A percentile compares a stretch with the other conserved stretches of the same genome.
These are phyloP conservation scores for Candida sp. DNA, from an alignment of 1,139 yeast species.

Conservation along the genomic window DNA sequence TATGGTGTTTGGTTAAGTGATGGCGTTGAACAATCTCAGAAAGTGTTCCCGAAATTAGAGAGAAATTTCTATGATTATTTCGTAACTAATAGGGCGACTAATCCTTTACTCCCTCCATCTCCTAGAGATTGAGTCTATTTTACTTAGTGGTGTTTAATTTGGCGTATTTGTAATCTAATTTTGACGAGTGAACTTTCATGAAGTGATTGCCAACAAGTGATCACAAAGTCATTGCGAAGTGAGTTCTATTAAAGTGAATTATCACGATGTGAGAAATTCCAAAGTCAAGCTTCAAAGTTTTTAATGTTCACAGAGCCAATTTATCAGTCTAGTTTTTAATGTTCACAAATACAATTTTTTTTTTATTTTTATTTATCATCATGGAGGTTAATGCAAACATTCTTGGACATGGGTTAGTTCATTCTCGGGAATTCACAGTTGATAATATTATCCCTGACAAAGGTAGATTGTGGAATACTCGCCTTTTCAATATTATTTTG, in stretches of 20 bases:
- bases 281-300: too few species aligned
- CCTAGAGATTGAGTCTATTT: constrained; percentile 9
- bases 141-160: neutral
- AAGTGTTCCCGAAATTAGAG: constrained; percentile 51
- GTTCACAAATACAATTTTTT: neutral
- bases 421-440: neutral
- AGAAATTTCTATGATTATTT: constrained; percentile 37
- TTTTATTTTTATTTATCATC: neutral
- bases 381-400: neutral
- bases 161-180: too few species aligned
- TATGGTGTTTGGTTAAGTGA: constrained; percentile 79
- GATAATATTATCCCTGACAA: neutral
- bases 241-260: too few species aligned
- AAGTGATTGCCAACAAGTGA: too few species aligned
- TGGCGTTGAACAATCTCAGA: constrained; percentile 63
- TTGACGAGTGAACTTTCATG: too few species aligned
- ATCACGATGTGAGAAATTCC: too few species aligned
- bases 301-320: too few species aligned
- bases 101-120: constrained; percentile 25
- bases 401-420: neutral
- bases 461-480: constrained; percentile 15
- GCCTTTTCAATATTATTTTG: constrained; percentile 16
- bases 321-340: neutral
- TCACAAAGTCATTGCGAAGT: too few species aligned
- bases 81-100: constrained; percentile 16